phyloP scores from a whole-genome alignment of 352 stramenopile genomes.

The Halophytophthora batemanensis region DNA sequence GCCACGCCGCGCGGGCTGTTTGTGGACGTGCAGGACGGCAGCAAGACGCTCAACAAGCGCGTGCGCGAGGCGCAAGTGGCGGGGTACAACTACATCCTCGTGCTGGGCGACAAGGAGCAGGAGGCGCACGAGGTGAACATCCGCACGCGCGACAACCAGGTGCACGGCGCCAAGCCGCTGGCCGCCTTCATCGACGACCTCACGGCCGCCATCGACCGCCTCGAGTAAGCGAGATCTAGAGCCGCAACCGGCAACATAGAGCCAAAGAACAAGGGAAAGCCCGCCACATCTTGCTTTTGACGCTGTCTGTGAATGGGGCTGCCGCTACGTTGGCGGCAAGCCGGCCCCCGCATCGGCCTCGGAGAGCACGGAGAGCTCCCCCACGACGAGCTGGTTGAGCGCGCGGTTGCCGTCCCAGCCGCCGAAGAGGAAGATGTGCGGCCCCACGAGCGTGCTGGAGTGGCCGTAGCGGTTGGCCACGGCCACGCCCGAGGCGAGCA shows the following conservation, averaged over 20 bases:
- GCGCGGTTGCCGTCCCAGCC: constrained; percentile 81
- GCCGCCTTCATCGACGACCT: constrained; percentile 52
- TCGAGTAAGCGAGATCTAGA: constrained; percentile 44
- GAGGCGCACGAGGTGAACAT: constrained; percentile 58
- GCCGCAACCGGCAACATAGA: constrained; percentile 16
- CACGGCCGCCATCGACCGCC: constrained; percentile 46
- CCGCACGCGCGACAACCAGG: constrained; percentile 79
- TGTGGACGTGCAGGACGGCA: constrained; percentile 70
- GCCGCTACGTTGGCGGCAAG: constrained; percentile 11
- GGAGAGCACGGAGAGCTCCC: constrained; percentile 33
- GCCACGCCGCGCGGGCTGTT: constrained; percentile 33
- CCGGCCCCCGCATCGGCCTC: constrained; percentile 8
- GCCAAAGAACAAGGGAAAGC: constrained; percentile 14
- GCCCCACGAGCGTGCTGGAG: constrained; percentile 54
- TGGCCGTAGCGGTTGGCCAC: constrained; percentile 76
- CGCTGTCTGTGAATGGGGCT: not conserved
- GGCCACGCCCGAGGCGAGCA: constrained; percentile 31
- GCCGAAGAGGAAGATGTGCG: constrained; percentile 73
- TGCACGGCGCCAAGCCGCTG: constrained; percentile 65
- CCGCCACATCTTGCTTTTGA: not conserved
- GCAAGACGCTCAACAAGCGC: constrained; percentile 86
- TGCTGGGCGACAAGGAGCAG: constrained; percentile 75
- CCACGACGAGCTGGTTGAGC: constrained; percentile 73
- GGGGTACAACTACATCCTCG: constrained; percentile 85
- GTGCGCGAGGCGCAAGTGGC: constrained; percentile 77